Percentiles rank a stretch among this genome's conserved stretches.
Conservation (phyloP, 2,329 filamentous ascomycete species). For the Ophiosphaerella narmari region DNA sequence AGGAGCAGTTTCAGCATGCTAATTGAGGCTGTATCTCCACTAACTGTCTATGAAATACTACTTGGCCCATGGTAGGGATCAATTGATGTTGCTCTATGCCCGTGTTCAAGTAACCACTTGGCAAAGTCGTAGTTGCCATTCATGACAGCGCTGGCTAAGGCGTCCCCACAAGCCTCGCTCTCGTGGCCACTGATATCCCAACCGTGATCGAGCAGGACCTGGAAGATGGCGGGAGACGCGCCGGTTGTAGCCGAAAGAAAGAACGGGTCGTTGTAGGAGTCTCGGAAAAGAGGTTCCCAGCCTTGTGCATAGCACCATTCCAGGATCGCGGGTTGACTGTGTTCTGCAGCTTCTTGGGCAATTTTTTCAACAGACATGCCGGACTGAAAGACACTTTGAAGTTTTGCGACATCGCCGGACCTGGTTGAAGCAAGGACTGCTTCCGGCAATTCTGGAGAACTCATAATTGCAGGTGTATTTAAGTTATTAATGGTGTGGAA, state of each 20-base stretch:
- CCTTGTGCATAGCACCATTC: conserved; percentile 1
- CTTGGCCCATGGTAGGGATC: neutral
- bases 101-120: neutral
- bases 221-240: neutral
- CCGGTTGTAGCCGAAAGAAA: neutral
- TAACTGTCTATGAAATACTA: neutral
- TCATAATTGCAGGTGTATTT: no score
- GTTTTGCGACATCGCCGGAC: neutral
- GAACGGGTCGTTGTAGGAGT: neutral
- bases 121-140: neutral
- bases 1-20: neutral
- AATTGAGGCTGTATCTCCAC: neutral
- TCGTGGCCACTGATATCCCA: conserved; percentile 1
- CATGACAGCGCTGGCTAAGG: neutral
- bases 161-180: neutral
- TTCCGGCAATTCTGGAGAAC: neutral
- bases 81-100: no score
- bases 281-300: neutral
- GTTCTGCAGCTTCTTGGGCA: neutral
- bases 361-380: neutral
- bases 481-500: no score
- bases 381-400: neutral
- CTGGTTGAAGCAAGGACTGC: neutral
- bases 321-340: neutral
- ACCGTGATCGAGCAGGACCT: neutral